Evolutionary conservation across 176 grass and related monocot species (phyloP), one percentile per base, ranked within the genome.

Genomic region (Luzula sylvatica): DNA sequence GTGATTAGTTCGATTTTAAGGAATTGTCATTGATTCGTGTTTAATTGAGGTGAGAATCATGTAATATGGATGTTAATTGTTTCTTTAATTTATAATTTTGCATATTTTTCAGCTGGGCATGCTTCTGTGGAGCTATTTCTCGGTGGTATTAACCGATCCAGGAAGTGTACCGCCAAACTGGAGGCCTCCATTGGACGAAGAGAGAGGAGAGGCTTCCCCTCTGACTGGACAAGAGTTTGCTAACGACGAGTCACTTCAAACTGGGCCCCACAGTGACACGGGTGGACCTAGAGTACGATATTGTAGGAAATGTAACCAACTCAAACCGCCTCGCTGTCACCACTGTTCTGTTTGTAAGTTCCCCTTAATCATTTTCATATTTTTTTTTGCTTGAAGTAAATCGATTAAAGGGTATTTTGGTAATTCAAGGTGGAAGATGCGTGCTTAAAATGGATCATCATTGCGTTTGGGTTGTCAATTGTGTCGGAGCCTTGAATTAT

Each of bases 301-400:
- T 28, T 95, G 90, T 76, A 56, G 90, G 53, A 95, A 95, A 52
- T 95, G 90, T 67, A 85, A 85, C 58, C 90, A 88, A 5, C 58
- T 88, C 49, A 95, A 95, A 62, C 90, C 90, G 7, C 83, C 90
- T 43, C 90, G 90, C 7, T 95, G 90, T 46, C 90, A 95, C 72
- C 90, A 95, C 70, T 95, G 90, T 62, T 95, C 90, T 76, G 90
- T 95, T 65, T 95, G 90, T 95, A 71, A 88, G 90, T 53, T 46
- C 39, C 32, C 38, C 8, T 32, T 32, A 4, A 4, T 32, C 29
- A 3, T 32, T 3, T 32, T 32, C 8, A 8, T 32, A 13, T 17
- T 15, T 25, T 52, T 13, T 25, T 53, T 53, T 20, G n/a, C 17
- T 16, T 32, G 29, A 8, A 8, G 30, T 7, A 35, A 35, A 7